phyloP scores from a whole-genome alignment of 176 grass and related monocot genomes.

The Aegilops longissima region DNA sequence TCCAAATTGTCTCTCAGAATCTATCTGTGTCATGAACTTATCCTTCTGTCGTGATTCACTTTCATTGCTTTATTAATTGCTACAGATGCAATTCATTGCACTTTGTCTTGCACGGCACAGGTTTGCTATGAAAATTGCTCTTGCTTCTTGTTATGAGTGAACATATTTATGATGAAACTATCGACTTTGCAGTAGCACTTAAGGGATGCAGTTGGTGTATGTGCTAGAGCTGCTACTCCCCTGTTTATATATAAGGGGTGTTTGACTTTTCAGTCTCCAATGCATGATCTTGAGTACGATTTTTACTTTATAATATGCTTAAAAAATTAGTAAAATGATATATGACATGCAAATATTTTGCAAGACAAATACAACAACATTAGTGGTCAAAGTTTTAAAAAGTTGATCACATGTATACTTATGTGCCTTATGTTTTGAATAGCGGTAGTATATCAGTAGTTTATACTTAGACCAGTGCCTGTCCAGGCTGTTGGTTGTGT shows the following conservation, averaged over 20 bases:
- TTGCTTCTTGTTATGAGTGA: not conserved
- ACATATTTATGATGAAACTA: constrained; percentile 6
- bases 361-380: no score
- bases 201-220: not conserved
- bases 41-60: not conserved
- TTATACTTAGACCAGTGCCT: not conserved
- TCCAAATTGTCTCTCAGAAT: not conserved
- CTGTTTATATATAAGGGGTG: no score
- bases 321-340: no score
- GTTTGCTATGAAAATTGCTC: constrained; percentile 3
- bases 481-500: not conserved
- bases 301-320: no score
- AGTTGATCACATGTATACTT: no score
- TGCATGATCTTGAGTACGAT: no score
- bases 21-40: constrained; percentile 8
- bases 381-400: no score
- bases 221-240: not conserved
- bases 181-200: not conserved
- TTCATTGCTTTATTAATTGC: not conserved
- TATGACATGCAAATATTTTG: no score
- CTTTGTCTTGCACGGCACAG: not conserved
- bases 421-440: no score
- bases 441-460: not conserved
- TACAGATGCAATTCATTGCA: not conserved
- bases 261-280: no score